A percentile compares a stretch with the other conserved stretches of the same genome.
Evolutionary conservation across 2,329 filamentous ascomycete genomes (phyloP).

Genomic region (Pseudogymnoascus sp.): DNA sequence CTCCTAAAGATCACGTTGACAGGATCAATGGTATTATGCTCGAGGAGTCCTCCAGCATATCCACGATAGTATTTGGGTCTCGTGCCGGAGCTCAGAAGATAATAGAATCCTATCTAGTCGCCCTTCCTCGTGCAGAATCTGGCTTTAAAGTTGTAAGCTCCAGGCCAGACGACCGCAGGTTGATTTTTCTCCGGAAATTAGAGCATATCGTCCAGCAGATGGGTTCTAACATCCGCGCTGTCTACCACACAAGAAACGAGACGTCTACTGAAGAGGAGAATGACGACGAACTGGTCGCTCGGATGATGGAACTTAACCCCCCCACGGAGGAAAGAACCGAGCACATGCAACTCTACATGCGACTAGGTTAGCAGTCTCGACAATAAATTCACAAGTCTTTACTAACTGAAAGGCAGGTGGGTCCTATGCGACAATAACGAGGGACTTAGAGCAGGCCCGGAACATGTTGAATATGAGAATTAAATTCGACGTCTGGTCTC

Average conservation of each 20-base stretch:
- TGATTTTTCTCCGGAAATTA: not conserved
- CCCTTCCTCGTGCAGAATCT: not conserved
- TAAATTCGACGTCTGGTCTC: conserved; percentile 27
- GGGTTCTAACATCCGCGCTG: not conserved
- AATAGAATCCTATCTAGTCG: not conserved
- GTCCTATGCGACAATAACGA: conserved; percentile 14
- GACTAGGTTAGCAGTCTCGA: not conserved
- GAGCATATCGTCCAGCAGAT: not conserved
- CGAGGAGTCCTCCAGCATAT: conserved; percentile 21
- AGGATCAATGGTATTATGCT: conserved; percentile 27
- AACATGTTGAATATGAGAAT: conserved; percentile 25
- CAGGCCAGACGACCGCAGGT: not conserved
- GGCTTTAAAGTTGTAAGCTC: not conserved
- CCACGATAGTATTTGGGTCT: conserved; percentile 24
- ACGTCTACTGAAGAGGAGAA: not conserved
- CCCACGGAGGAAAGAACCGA: not conserved
- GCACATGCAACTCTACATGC: not conserved
- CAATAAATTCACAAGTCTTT: not conserved
- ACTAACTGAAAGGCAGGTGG: conserved; percentile 18
- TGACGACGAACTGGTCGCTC: not conserved
- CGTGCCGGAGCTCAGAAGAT: not conserved
- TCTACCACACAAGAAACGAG: not conserved
- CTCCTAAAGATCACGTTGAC: conserved; percentile 22
- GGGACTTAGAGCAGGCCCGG: conserved; percentile 22
- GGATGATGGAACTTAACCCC: not conserved